phyloP scores from a whole-genome alignment of 345 rosid genomes.

The Turnera subulata region DNA sequence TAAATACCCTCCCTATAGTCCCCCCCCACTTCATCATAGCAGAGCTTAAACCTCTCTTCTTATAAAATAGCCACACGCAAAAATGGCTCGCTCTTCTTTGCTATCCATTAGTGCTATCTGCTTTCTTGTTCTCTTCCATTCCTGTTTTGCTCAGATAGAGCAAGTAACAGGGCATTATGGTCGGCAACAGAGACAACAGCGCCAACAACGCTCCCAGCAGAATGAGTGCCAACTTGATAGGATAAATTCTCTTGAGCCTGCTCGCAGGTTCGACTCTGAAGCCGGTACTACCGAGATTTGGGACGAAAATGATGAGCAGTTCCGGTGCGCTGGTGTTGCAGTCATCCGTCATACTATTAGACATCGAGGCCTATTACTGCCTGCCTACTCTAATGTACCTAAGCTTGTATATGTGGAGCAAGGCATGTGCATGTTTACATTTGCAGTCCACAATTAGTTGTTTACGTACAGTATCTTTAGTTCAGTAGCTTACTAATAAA shows the following conservation, averaged over 20 bases:
- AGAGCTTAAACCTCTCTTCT: too few species aligned
- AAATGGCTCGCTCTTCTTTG: too few species aligned
- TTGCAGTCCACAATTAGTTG: too few species aligned
- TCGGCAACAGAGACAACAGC: background rate
- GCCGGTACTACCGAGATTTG: conserved; percentile 42
- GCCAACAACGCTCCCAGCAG: conserved; percentile 15
- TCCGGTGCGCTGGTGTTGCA: conserved; percentile 42
- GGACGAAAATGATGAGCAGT: conserved; percentile 35
- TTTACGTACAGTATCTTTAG: too few species aligned
- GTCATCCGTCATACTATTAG: conserved; percentile 34
- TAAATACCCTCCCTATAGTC: too few species aligned
- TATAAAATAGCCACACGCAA: too few species aligned
- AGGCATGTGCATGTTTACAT: conserved; percentile 20
- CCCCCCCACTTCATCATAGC: too few species aligned
- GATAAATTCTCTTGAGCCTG: conserved; percentile 33
- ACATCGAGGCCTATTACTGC: conserved; percentile 35
- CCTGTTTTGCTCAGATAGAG: too few species aligned
- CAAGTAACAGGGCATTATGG: too few species aligned
- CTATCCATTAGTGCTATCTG: too few species aligned
- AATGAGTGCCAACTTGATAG: conserved; percentile 29
- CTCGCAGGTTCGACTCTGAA: conserved; percentile 25
- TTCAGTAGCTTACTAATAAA: background rate
- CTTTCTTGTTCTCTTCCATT: too few species aligned
- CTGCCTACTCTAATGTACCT: conserved; percentile 35
- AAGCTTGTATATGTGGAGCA: conserved; percentile 35